Percentiles rank a stretch among this genome's conserved stretches.
These are phyloP conservation scores for Apophysomyces sp. DNA, from an alignment of 371 early-diverging fungal genomes.

Conservation along the genomic window DNA sequence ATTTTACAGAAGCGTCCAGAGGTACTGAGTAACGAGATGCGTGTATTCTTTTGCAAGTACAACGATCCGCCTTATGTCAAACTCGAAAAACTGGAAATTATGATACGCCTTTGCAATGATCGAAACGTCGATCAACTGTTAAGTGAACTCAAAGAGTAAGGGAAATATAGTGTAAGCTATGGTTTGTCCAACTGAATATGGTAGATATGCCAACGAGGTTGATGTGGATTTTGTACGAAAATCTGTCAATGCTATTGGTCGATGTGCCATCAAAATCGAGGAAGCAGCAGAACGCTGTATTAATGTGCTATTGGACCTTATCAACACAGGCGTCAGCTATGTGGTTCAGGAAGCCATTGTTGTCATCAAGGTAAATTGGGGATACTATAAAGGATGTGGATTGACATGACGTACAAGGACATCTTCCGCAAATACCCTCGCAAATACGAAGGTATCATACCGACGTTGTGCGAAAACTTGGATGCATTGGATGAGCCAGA, in stretches of 20 bases:
- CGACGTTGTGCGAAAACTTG: conserved; percentile 85
- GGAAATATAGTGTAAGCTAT: neutral
- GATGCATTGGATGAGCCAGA: conserved; percentile 92
- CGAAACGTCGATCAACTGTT: conserved; percentile 82
- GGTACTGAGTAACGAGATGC: conserved; percentile 82
- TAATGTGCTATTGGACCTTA: conserved; percentile 79
- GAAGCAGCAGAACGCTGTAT: conserved; percentile 83
- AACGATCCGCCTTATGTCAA: conserved; percentile 97
- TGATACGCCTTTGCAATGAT: conserved; percentile 81
- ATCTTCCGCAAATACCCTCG: conserved; percentile 96
- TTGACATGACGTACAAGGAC: conserved; percentile 54
- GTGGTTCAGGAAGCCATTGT: conserved; percentile 94
- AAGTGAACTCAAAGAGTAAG: conserved; percentile 90
- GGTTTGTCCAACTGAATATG: neutral
- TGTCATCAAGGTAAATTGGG: conserved; percentile 65
- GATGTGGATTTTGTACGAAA: conserved; percentile 96
- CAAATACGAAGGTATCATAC: conserved; percentile 87
- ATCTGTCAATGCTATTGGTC: conserved; percentile 89
- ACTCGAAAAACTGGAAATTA: conserved; percentile 88
- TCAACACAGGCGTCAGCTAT: conserved; percentile 90
- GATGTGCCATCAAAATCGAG: conserved; percentile 90
- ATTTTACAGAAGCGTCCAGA: conserved; percentile 84
- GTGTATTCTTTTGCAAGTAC: conserved; percentile 95
- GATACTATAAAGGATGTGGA: neutral
- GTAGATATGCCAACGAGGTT: conserved; percentile 87